Conservation (phyloP, 2,329 filamentous ascomycete genomes). For the Verticillium albo-atrum region DNA sequence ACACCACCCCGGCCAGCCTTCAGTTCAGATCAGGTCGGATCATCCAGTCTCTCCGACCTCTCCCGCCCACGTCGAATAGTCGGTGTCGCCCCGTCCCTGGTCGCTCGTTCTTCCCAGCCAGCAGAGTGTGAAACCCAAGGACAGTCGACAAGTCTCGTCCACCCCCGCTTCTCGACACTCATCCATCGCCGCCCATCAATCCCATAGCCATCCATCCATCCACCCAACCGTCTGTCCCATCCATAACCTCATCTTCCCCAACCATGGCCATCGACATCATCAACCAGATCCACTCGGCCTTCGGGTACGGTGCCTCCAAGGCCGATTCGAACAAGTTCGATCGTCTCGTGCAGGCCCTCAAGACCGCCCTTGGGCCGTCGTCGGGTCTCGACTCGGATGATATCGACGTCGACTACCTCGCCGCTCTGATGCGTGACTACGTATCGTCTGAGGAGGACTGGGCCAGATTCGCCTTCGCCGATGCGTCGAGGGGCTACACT, state of each 20-base stretch:
- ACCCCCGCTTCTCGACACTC: constrained; percentile 8
- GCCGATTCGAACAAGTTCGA: constrained; percentile 54
- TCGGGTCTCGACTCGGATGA: constrained; percentile 80
- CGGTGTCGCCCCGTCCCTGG: neutral
- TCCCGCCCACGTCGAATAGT: neutral
- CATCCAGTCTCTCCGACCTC: constrained; percentile 9
- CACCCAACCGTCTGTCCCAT: constrained; percentile 6
- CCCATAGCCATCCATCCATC: constrained; percentile 1
- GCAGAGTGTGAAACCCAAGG: neutral
- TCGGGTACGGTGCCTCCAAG: constrained; percentile 7
- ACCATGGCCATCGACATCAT: constrained; percentile 30
- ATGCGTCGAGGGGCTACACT: constrained; percentile 69
- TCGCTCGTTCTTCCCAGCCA: neutral
- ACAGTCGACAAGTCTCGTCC: neutral
- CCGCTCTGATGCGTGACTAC: constrained; percentile 70
- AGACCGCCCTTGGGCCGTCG: constrained; percentile 68
- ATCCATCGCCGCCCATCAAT: neutral
- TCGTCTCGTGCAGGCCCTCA: constrained; percentile 67
- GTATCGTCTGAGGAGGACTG: constrained; percentile 65
- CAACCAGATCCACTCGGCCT: constrained; percentile 17
- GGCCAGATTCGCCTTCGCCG: constrained; percentile 69
- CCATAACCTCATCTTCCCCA: constrained; percentile 13
- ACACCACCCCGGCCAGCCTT: neutral
- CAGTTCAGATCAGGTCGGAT: constrained; percentile 8
- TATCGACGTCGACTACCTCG: constrained; percentile 69